Percentiles rank a stretch among this genome's conserved stretches.
Evolutionary conservation across 23 red algal species (phyloP).

Genomic region (Pyropia haitanensis): DNA sequence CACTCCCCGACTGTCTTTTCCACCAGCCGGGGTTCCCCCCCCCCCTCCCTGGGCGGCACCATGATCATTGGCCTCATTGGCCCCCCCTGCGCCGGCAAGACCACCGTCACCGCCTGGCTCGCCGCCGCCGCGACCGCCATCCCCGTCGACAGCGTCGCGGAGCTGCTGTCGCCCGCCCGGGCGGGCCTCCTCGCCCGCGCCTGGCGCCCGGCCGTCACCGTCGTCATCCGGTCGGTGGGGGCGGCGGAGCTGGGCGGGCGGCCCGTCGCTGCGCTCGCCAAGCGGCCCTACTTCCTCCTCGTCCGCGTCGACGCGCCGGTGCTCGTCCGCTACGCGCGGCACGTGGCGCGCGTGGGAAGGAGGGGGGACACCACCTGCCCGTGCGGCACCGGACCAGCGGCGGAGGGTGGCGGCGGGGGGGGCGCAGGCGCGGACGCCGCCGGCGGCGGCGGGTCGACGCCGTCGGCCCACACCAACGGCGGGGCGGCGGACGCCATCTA

Average conservation of each 20-base stretch:
- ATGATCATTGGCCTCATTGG: constrained; percentile 78
- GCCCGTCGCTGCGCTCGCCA: constrained; percentile 14
- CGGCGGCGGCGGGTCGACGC: background rate
- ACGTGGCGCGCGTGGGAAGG: background rate
- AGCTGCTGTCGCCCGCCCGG: background rate
- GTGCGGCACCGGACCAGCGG: background rate
- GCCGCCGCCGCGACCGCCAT: constrained; percentile 9
- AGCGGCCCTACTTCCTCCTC: constrained; percentile 82
- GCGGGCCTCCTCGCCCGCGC: background rate
- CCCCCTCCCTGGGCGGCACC: background rate
- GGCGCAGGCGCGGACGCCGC: background rate
- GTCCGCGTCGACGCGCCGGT: constrained; percentile 55
- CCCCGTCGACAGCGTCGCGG: background rate
- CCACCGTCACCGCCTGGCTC: constrained; percentile 37
- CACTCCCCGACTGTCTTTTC: too few species aligned
- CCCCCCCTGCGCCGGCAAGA: constrained; percentile 38
- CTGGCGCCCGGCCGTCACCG: background rate
- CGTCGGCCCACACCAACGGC: background rate
- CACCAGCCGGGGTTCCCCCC: too few species aligned
- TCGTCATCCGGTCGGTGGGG: constrained; percentile 10
- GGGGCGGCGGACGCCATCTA: too few species aligned
- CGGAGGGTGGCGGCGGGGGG: background rate
- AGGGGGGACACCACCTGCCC: background rate
- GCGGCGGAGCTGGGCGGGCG: background rate
- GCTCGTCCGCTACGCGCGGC: constrained; percentile 31